Evolutionary conservation across 148 eudicot species (phyloP).

Genomic region (Nepenthes mirabilis): DNA sequence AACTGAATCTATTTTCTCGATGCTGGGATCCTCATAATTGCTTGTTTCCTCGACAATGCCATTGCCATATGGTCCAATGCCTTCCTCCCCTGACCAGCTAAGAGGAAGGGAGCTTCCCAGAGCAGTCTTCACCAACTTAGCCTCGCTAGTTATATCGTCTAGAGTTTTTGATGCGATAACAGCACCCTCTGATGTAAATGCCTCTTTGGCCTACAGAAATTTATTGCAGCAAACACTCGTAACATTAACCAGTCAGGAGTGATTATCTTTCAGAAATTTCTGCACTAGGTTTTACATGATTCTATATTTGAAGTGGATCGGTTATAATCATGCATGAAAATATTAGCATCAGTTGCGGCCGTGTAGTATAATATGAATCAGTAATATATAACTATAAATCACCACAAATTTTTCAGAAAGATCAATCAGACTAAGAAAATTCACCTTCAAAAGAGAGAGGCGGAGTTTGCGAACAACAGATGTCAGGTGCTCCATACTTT

Average conservation of each 20-base stretch:
- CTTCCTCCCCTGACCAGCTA: slow-evolving; percentile 70
- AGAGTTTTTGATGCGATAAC: slow-evolving; percentile 18
- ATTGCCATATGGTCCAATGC: slow-evolving; percentile 17
- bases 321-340: no score
- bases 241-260: neutral
- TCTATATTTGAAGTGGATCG: no score
- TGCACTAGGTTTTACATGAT: no score
- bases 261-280: neutral
- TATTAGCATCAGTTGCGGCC: no score
- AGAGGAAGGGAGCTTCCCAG: slow-evolving; percentile 84
- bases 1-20: slow-evolving; percentile 52
- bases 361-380: no score
- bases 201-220: slow-evolving; percentile 37
- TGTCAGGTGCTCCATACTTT: slow-evolving; percentile 72
- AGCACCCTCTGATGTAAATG: slow-evolving; percentile 15
- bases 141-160: slow-evolving; percentile 55
- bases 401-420: neutral
- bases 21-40: slow-evolving; percentile 8
- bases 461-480: slow-evolving; percentile 64
- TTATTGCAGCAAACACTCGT: neutral
- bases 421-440: neutral
- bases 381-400: no score
- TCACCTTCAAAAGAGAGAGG: slow-evolving; percentile 65
- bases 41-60: slow-evolving; percentile 9
- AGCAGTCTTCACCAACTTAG: slow-evolving; percentile 64